Percentiles rank a stretch among this genome's conserved stretches.
Conservation (phyloP, 1,284 basidiomycete genomes). For the Heimioporus retisporus region DNA sequence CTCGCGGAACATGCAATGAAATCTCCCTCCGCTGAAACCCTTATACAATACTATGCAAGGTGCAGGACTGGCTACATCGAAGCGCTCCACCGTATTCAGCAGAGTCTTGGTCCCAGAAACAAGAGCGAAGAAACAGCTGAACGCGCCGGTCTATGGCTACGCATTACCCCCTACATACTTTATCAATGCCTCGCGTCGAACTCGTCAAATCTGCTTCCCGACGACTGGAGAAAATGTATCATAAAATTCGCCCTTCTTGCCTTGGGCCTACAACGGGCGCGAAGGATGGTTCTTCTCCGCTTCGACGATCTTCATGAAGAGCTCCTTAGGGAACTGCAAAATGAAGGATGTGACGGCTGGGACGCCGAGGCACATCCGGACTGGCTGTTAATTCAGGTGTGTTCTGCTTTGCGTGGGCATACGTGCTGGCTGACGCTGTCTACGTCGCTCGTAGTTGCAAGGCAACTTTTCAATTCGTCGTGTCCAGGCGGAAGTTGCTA, state of each 20-base stretch:
- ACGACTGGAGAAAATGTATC: constrained; percentile 43
- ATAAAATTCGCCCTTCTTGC: constrained; percentile 36
- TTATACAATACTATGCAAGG: constrained; percentile 14
- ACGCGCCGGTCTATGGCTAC: constrained; percentile 43
- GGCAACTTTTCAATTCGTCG: constrained; percentile 41
- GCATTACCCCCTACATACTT: constrained; percentile 35
- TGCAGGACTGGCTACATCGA: constrained; percentile 11
- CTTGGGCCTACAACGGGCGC: constrained; percentile 46
- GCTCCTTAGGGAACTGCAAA: constrained; percentile 45
- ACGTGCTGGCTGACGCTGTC: background rate
- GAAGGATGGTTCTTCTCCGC: constrained; percentile 22
- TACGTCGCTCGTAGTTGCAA: constrained; percentile 46
- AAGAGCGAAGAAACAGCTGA: constrained; percentile 25
- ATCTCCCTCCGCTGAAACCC: constrained; percentile 16
- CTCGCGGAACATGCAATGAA: too few relatives aligned
- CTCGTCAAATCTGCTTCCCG: constrained; percentile 6
- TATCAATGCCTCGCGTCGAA: constrained; percentile 36
- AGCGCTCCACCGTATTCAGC: constrained; percentile 19
- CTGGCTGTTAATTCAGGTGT: constrained; percentile 59
- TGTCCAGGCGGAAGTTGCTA: constrained; percentile 39
- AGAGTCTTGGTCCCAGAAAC: constrained; percentile 19
- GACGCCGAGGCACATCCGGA: constrained; percentile 39
- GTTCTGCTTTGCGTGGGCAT: background rate
- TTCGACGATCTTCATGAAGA: constrained; percentile 33
- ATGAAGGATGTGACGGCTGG: constrained; percentile 28